Evolutionary conservation across 1,284 basidiomycete species (phyloP), one percentile per base, ranked within the genome.

Genomic region (Mycosarcoma maydis): DNA sequence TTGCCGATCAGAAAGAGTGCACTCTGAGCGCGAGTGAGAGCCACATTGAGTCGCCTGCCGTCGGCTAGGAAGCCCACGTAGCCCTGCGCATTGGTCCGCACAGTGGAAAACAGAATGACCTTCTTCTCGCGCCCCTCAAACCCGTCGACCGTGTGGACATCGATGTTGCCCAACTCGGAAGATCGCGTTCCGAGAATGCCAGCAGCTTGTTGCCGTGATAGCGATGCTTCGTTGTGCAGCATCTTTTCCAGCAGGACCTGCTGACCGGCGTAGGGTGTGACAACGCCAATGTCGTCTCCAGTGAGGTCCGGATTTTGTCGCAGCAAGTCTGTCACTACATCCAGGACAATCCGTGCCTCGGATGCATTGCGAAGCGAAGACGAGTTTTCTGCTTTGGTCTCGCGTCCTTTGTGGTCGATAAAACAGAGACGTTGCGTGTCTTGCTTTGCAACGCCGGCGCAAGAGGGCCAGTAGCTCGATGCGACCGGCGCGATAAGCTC

Each of bases 81-180:
- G 87, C 86, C 16, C 90, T 90, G 6, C 78, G 43, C 46, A 41
- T 46, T 50, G 1, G 91, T 92, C 45, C 93, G 86, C 6, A 97
- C 94, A 83, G 98, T 88, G 9, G 92, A 94, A 53, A 98, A 90
- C 68, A 99, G 85, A 61, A 98, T 89, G 75, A 91, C 93, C 44
- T 94, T 92, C 82, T 98, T 98, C 83, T 99, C 96, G 40, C 96
- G 85, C 0, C 96, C 96, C 83, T 98, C 95, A 81, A 91, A 92
- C 52, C 89, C 90, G 83, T 98, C 96, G 4, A 94, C 95, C 0
- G 95, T 98, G 54, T 98, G 84, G 48, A 96, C 88, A 81, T 98
- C 96, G 23, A 99, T 84, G 85, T 82, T 76, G 2, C 83, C 76
- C 0, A 44, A 84, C 48, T 77, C 52, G 17, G 48, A 58, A 6